These are phyloP conservation scores for Pyrenophora teres DNA, from an alignment of 2,329 filamentous ascomycete genomes.

Conservation along the genomic window DNA sequence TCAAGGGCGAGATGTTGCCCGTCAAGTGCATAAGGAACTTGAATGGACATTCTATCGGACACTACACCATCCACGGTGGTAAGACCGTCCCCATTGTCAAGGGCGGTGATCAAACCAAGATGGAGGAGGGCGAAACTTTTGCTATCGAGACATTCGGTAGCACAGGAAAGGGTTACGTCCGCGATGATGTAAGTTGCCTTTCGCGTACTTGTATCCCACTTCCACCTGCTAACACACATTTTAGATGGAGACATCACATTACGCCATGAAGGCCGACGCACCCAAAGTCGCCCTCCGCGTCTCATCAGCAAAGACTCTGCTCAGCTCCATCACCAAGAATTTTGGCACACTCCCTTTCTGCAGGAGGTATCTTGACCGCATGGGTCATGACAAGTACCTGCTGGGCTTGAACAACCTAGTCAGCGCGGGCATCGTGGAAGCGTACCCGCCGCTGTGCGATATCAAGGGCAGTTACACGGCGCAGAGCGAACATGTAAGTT, in stretches of 20 bases:
- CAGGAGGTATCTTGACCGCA: slow-evolving; percentile 83
- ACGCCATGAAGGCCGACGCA: slow-evolving; percentile 74
- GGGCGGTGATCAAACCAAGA: slow-evolving; percentile 84
- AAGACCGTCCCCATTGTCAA: slow-evolving; percentile 96
- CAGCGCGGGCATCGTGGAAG: slow-evolving; percentile 79
- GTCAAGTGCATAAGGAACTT: slow-evolving; percentile 86
- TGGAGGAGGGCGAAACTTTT: slow-evolving; percentile 96
- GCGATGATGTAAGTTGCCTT: slow-evolving; percentile 69
- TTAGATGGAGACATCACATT: slow-evolving; percentile 82
- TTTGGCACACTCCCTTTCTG: slow-evolving; percentile 93
- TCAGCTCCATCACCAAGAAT: slow-evolving; percentile 93
- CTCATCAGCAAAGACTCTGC: slow-evolving; percentile 80
- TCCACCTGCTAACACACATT: neutral
- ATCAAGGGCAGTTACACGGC: slow-evolving; percentile 94
- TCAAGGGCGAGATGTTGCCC: slow-evolving; percentile 76
- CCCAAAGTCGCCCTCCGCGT: slow-evolving; percentile 77
- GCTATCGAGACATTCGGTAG: slow-evolving; percentile 96
- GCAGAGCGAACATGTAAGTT: slow-evolving; percentile 88
- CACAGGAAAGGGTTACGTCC: slow-evolving; percentile 85
- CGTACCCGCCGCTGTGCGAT: slow-evolving; percentile 87
- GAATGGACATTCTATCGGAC: slow-evolving; percentile 87
- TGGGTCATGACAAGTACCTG: slow-evolving; percentile 95
- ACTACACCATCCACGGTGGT: slow-evolving; percentile 86
- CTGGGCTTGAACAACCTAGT: slow-evolving; percentile 89
- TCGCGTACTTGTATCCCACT: neutral